Percentiles rank a stretch among this genome's conserved stretches.
These are phyloP conservation scores for Fusarium aywerte DNA, from an alignment of 2,329 filamentous ascomycete species.

Conservation along the genomic window DNA sequence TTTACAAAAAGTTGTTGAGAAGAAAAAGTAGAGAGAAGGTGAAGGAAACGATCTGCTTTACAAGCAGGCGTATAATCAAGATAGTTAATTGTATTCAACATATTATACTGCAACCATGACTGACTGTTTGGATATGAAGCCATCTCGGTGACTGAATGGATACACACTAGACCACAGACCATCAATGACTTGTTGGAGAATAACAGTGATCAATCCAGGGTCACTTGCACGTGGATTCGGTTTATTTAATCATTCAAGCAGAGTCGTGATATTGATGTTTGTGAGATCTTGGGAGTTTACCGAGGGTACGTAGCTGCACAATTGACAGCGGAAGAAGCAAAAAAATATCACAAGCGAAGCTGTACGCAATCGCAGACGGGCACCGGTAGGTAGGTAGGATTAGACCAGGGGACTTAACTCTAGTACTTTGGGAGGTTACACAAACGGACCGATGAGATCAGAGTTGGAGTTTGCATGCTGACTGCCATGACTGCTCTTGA, in stretches of 20 bases:
- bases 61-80: constrained; percentile 8
- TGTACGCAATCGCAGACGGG: constrained; percentile 16
- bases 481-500: not conserved
- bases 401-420: not conserved
- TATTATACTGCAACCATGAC: constrained; percentile 8
- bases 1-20: constrained; percentile 19
- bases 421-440: not conserved
- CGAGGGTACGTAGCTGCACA: constrained; percentile 23
- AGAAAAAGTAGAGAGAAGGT: not conserved
- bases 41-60: not conserved
- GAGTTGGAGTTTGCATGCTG: not conserved
- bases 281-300: not conserved
- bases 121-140: not conserved
- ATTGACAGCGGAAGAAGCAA: constrained; percentile 44
- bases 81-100: constrained; percentile 32
- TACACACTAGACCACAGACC: not conserved
- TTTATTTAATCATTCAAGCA: not conserved
- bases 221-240: not conserved
- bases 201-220: not conserved
- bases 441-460: constrained; percentile 3
- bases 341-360: constrained; percentile 26
- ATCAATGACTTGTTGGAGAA: not conserved
- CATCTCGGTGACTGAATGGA: not conserved
- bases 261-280: not conserved
- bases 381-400: not conserved